Conservation (phyloP, 1,139 yeast genomes). For the Yarrowia galli region DNA sequence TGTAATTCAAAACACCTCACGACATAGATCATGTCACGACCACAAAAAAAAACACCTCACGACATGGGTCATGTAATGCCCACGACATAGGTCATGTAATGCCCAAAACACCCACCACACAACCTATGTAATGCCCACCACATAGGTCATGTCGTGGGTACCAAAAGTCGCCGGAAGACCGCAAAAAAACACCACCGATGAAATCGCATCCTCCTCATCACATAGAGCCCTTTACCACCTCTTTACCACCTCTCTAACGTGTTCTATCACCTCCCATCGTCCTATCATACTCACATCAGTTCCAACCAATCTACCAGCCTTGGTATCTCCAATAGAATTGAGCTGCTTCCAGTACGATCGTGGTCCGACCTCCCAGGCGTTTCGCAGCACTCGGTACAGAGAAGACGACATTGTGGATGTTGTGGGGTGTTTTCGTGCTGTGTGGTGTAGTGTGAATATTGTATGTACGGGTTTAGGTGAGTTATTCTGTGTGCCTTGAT, state of each 20-base stretch:
- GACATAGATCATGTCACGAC: no score
- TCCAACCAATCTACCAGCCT: slow-evolving; percentile 59
- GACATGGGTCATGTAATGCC: no score
- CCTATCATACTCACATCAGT: slow-evolving; percentile 40
- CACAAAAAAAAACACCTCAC: no score
- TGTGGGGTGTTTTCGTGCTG: slow-evolving; percentile 2
- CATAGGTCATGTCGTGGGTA: not conserved
- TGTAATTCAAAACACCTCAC: no score
- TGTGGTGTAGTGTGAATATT: not conserved
- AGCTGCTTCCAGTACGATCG: slow-evolving; percentile 75
- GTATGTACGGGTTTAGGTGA: no score
- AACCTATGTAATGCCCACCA: not conserved
- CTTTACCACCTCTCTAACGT: no score
- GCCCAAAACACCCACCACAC: not conserved
- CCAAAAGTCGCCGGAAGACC: no score
- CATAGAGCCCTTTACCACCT: no score
- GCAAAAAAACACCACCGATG: no score
- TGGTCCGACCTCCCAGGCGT: slow-evolving; percentile 70
- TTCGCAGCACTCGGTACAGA: slow-evolving; percentile 45
- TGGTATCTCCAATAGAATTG: slow-evolving; percentile 77
- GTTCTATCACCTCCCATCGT: no score
- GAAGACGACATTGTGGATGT: slow-evolving; percentile 46
- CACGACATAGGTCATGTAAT: not conserved
- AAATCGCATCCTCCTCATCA: no score
- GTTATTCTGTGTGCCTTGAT: slow-evolving; percentile 7